Evolutionary conservation across 192 early-diverging fungal genomes (phyloP).

Genomic region (Coemansia sp.): DNA sequence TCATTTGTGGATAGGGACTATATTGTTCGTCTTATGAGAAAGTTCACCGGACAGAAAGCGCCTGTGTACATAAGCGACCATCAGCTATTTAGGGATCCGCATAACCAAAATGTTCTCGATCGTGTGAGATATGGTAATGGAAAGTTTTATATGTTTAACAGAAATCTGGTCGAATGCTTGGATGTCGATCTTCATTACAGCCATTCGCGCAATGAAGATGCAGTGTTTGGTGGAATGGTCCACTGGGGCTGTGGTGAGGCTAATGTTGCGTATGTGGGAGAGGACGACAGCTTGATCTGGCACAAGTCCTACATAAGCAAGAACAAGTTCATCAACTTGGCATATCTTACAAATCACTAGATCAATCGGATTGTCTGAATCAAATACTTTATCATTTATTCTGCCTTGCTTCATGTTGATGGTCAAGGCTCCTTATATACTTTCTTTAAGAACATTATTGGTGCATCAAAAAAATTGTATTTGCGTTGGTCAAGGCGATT

Average conservation of each 20-base stretch:
- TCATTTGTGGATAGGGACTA: conserved; percentile 46
- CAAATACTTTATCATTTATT: too few species aligned
- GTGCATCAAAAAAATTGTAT: too few species aligned
- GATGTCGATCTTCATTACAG: conserved; percentile 25
- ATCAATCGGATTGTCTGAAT: background rate
- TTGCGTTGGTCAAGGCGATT: too few species aligned
- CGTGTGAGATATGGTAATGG: conserved; percentile 40
- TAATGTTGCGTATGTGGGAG: conserved; percentile 27
- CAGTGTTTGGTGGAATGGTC: conserved; percentile 51
- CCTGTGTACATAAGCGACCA: conserved; percentile 53
- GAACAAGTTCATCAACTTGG: conserved; percentile 46
- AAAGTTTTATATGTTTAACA: conserved; percentile 55
- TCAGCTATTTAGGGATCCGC: conserved; percentile 6
- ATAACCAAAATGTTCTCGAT: conserved; percentile 19
- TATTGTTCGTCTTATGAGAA: conserved; percentile 19
- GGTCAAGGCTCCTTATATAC: too few species aligned
- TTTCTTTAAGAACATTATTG: too few species aligned
- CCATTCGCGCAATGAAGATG: conserved; percentile 29
- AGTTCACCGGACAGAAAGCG: conserved; percentile 8
- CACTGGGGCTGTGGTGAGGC: conserved; percentile 33
- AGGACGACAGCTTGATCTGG: conserved; percentile 43
- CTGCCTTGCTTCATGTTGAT: too few species aligned
- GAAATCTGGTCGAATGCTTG: conserved; percentile 27
- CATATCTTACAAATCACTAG: conserved; percentile 40
- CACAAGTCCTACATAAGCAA: conserved; percentile 42